A percentile compares a stretch with the other conserved stretches of the same genome.
These are phyloP conservation scores for Picea mariana DNA, from an alignment of 83 land plant genomes.

Conservation along the genomic window DNA sequence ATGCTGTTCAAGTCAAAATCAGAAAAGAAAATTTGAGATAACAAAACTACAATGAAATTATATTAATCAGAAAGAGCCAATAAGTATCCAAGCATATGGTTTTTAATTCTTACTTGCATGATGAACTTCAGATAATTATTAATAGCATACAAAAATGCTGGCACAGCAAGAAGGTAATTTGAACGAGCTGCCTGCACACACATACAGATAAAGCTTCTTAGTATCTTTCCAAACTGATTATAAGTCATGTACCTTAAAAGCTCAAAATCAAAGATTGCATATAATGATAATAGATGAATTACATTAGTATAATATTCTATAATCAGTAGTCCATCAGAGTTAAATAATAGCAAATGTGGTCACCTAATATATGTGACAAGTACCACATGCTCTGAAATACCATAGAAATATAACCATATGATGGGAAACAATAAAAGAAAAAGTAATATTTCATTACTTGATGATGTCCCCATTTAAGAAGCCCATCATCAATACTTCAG, in stretches of 20 bases:
- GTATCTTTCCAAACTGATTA: neutral
- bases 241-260: neutral
- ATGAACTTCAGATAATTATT: slow-evolving; percentile 96
- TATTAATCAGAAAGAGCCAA: neutral
- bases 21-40: neutral
- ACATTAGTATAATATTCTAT: neutral
- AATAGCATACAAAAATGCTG: slow-evolving; percentile 91
- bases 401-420: neutral
- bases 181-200: slow-evolving; percentile 81
- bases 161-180: slow-evolving; percentile 94
- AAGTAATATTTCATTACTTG: neutral
- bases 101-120: slow-evolving; percentile 48
- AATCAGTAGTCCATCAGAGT: neutral
- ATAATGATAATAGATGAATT: neutral
- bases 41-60: neutral
- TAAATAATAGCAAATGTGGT: neutral
- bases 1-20: neutral
- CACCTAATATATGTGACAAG: neutral
- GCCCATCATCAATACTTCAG: neutral
- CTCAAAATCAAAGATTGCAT: neutral
- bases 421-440: neutral
- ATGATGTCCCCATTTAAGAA: neutral
- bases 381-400: slow-evolving; percentile 5
- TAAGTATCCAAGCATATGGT: neutral
- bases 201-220: slow-evolving; percentile 5